Evolutionary conservation across 164 flowering plant genomes (phyloP).

Genomic region (Magnolia officinalis): DNA sequence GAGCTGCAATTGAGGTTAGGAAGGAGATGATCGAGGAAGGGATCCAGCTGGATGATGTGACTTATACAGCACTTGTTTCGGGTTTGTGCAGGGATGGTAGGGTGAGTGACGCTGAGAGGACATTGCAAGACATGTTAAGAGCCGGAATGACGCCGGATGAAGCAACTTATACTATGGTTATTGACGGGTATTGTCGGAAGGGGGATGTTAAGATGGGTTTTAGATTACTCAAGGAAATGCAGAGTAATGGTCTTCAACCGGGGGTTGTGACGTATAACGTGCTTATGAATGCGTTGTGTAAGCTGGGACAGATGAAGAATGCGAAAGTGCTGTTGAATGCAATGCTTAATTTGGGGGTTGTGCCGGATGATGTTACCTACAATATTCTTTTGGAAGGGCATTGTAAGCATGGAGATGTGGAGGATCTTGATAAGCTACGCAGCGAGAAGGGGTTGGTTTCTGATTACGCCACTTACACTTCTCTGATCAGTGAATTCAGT

Average conservation of each 20-base stretch:
- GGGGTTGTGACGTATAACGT: slow-evolving; percentile 65
- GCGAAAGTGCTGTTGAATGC: slow-evolving; percentile 66
- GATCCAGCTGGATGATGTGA: slow-evolving; percentile 59
- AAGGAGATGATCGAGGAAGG: slow-evolving; percentile 48
- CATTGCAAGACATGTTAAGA: slow-evolving; percentile 57
- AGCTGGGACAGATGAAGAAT: slow-evolving; percentile 65
- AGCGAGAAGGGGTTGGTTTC: slow-evolving; percentile 61
- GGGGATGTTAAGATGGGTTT: slow-evolving; percentile 64
- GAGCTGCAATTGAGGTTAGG: slow-evolving; percentile 47
- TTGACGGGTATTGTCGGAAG: slow-evolving; percentile 62
- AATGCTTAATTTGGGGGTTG: slow-evolving; percentile 66
- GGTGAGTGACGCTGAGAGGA: slow-evolving; percentile 50
- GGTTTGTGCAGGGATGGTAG: slow-evolving; percentile 58
- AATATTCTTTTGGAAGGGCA: slow-evolving; percentile 77
- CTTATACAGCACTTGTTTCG: slow-evolving; percentile 65
- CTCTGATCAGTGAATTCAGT: slow-evolving; percentile 34
- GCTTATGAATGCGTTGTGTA: slow-evolving; percentile 75
- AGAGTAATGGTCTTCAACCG: slow-evolving; percentile 43
- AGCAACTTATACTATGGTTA: slow-evolving; percentile 68
- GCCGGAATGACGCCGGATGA: slow-evolving; percentile 55
- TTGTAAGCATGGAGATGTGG: slow-evolving; percentile 39
- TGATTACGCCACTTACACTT: slow-evolving; percentile 61
- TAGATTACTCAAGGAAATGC: slow-evolving; percentile 67
- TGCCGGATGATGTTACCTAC: slow-evolving; percentile 75
- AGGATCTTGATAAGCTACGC: slow-evolving; percentile 35